Base-by-base conservation (phyloP, 768 basidiomycete genomes). In the Leccinum variicolor region DNA sequence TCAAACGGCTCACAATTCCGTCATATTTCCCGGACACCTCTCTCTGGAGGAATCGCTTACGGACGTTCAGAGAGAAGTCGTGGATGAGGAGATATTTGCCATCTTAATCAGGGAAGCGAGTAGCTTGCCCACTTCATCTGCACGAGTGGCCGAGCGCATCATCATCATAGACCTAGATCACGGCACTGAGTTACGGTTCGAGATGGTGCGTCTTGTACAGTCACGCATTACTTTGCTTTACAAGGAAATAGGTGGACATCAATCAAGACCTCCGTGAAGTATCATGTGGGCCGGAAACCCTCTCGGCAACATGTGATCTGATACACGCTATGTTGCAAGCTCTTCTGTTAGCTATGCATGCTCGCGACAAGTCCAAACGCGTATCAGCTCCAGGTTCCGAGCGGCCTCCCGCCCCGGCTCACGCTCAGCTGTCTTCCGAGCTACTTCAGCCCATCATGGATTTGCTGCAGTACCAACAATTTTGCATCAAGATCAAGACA, bases 41-140 rank as follows among this genome's bases (percentile, higher is more conserved):
- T 74, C 78, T 3, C 68, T 89, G 14, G 81, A 89, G 34, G 77
- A 68, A 2, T 75, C 79, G 9, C 74, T 94, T 34, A 75, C 73
- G 57, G 70, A 70, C 25, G 87, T 86, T 1, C 90, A 92, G 66
- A 78, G 77, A 53, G 92, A 92, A 68, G 76, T 86, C 14, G 79
- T 92, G 6, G 89, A 94, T 55, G 86, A 89, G 66, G 92, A 94
- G 65, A 86, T 93, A 39, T 94, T 92, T 61, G 76, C 84, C 3
- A 66, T 84, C 21, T 76, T 94, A 21, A 87, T 92, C 41, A 80
- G 76, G 65, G 92, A 93, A 72, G 88, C 90, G n/a, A 85, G 86
- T 55, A 81, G 69, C 58, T 75, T 93, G 10, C 87, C 90, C 14
- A 89, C 87, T 1, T 87, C 87, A 4, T 84, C 87, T 31, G 88